These are phyloP conservation scores for Hymenoscyphus fraxineus DNA, from an alignment of 2,329 filamentous ascomycete genomes.

Conservation along the genomic window DNA sequence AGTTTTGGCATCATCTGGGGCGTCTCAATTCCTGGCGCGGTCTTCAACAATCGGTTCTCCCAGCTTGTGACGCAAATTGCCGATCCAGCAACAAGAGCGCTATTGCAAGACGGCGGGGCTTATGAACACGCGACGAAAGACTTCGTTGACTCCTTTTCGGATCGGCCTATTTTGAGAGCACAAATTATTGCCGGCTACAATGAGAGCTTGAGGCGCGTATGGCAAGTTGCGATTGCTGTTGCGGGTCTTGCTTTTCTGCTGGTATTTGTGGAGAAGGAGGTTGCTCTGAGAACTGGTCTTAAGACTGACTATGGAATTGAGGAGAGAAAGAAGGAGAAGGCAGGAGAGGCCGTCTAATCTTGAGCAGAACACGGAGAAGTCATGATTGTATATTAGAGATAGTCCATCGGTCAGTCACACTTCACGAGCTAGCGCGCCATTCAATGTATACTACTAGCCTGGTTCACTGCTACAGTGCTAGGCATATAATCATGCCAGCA, in stretches of 20 bases:
- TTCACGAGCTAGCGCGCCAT: too few relatives aligned
- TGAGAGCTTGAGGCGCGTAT: not conserved
- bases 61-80: not conserved
- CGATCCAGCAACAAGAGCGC: not conserved
- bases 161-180: not conserved
- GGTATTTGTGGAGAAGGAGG: not conserved
- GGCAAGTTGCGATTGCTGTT: not conserved
- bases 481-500: too few relatives aligned
- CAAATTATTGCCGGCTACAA: not conserved
- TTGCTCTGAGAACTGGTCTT: not conserved
- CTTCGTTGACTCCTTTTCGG: not conserved
- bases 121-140: not conserved
- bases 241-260: not conserved
- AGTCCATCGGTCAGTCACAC: too few relatives aligned
- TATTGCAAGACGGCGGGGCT: not conserved
- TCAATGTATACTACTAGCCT: too few relatives aligned
- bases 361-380: not conserved
- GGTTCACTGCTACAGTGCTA: too few relatives aligned
- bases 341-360: not conserved
- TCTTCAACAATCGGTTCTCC: not conserved
- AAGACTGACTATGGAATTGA: not conserved
- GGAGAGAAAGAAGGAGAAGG: not conserved
- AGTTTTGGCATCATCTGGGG: slow-evolving; percentile 47
- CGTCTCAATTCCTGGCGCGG: slow-evolving; percentile 37
- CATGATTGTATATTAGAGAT: not conserved